phyloP scores from a whole-genome alignment of 2,329 filamentous ascomycete genomes.

The Nemania diffusa region DNA sequence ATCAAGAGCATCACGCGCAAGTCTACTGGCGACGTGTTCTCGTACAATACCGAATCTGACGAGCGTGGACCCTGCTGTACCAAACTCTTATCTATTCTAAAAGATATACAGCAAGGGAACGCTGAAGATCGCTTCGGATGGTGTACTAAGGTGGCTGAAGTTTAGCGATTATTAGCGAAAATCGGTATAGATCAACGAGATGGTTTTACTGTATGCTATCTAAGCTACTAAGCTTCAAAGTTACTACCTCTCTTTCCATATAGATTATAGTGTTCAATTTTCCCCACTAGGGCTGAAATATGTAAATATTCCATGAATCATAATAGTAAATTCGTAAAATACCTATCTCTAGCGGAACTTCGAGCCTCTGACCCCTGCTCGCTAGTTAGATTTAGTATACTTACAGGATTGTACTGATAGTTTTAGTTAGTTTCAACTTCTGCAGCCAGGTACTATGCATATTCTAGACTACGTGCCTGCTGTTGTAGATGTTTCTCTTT shows the following conservation, averaged over 20 bases:
- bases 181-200: neutral
- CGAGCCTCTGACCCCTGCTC: neutral
- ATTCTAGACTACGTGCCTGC: neutral
- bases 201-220: neutral
- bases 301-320: neutral
- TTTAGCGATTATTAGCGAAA: conserved; percentile 1
- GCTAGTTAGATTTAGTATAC: neutral
- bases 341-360: neutral
- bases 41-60: conserved; percentile 2
- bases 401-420: too few relatives aligned
- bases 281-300: neutral
- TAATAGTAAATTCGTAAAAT: too few relatives aligned
- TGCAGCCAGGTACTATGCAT: neutral
- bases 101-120: conserved; percentile 13
- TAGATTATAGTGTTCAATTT: neutral
- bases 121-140: conserved; percentile 10
- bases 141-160: conserved; percentile 5
- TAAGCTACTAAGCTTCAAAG: neutral
- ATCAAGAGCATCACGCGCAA: conserved; percentile 7
- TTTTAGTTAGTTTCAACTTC: neutral
- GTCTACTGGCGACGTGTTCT: conserved; percentile 8
- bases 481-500: neutral
- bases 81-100: conserved; percentile 2
- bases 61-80: conserved; percentile 8
- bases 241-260: neutral